Percentiles rank a stretch among this genome's conserved stretches.
phyloP scores from a whole-genome alignment of 108 stramenopile genomes.

The Pseudonitzschia delicatissima region DNA sequence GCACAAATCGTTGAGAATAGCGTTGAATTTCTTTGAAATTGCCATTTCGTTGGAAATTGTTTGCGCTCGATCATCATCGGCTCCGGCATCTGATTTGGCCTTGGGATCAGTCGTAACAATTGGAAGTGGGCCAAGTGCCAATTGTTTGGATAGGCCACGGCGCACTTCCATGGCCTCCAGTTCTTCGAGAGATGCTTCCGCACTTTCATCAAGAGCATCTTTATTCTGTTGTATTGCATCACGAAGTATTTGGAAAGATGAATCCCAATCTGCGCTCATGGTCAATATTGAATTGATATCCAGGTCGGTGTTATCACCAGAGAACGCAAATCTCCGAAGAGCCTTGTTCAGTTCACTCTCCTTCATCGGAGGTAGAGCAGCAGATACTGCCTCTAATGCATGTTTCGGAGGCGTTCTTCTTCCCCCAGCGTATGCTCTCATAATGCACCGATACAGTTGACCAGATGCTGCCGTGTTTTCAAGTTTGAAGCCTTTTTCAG shows the following conservation, averaged over 20 bases:
- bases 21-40: slow-evolving; percentile 65
- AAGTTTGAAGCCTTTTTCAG: slow-evolving; percentile 22
- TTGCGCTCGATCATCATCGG: slow-evolving; percentile 39
- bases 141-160: slow-evolving; percentile 46
- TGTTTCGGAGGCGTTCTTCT: slow-evolving; percentile 59
- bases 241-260: slow-evolving; percentile 11
- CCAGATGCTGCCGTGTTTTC: slow-evolving; percentile 68
- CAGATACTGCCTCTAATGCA: slow-evolving; percentile 57
- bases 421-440: slow-evolving; percentile 59
- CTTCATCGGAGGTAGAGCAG: slow-evolving; percentile 50
- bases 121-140: slow-evolving; percentile 62
- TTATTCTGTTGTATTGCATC: background rate
- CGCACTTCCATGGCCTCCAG: slow-evolving; percentile 22
- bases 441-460: slow-evolving; percentile 74
- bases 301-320: slow-evolving; percentile 25
- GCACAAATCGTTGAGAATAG: slow-evolving; percentile 70
- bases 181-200: slow-evolving; percentile 1
- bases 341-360: slow-evolving; percentile 47
- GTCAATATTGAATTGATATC: slow-evolving; percentile 7
- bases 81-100: slow-evolving; percentile 27
- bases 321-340: slow-evolving; percentile 57
- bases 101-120: slow-evolving; percentile 22
- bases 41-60: slow-evolving; percentile 57
- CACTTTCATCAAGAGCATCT: background rate
- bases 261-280: slow-evolving; percentile 21